These are phyloP conservation scores for Cryptococcus sp. DNA, from an alignment of 1,284 basidiomycete genomes.

Conservation along the genomic window DNA sequence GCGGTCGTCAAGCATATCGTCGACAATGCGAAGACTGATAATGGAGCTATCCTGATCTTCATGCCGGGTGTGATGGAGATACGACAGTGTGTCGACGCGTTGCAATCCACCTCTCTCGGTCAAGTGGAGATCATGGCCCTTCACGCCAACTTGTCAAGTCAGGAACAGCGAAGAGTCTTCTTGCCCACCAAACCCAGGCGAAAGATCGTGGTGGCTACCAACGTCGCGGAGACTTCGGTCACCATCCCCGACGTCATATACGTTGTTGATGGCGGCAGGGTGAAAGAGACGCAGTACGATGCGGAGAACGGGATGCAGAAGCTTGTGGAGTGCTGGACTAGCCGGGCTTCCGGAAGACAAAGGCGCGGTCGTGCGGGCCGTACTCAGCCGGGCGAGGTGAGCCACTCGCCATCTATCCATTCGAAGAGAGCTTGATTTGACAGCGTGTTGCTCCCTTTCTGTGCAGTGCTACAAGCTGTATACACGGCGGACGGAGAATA, in stretches of 20 bases:
- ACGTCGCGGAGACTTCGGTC: conserved; percentile 85
- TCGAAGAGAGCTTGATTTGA: conserved; percentile 1
- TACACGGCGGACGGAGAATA: conserved; percentile 68
- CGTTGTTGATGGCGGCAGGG: conserved; percentile 82
- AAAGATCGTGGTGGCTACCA: conserved; percentile 88
- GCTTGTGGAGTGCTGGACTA: conserved; percentile 69
- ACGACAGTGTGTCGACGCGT: conserved; percentile 71
- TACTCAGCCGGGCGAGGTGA: conserved; percentile 67
- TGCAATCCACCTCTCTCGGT: conserved; percentile 56
- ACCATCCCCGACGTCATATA: conserved; percentile 89
- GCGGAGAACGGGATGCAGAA: conserved; percentile 72
- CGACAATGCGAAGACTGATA: conserved; percentile 54
- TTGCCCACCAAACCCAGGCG: conserved; percentile 67
- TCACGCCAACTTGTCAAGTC: conserved; percentile 83
- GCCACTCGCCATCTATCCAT: not conserved
- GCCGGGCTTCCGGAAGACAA: conserved; percentile 78
- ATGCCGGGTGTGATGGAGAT: conserved; percentile 87
- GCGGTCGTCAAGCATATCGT: conserved; percentile 68
- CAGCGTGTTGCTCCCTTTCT: no score
- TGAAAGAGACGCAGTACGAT: conserved; percentile 87
- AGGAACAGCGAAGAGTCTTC: conserved; percentile 83
- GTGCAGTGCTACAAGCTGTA: conserved; percentile 74
- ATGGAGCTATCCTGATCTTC: conserved; percentile 79
- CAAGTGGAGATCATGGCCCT: conserved; percentile 72
- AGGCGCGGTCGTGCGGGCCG: conserved; percentile 87